A percentile compares a stretch with the other conserved stretches of the same genome.
phyloP scores from a whole-genome alignment of 768 basidiomycete genomes.

The Hericium coralloides region DNA sequence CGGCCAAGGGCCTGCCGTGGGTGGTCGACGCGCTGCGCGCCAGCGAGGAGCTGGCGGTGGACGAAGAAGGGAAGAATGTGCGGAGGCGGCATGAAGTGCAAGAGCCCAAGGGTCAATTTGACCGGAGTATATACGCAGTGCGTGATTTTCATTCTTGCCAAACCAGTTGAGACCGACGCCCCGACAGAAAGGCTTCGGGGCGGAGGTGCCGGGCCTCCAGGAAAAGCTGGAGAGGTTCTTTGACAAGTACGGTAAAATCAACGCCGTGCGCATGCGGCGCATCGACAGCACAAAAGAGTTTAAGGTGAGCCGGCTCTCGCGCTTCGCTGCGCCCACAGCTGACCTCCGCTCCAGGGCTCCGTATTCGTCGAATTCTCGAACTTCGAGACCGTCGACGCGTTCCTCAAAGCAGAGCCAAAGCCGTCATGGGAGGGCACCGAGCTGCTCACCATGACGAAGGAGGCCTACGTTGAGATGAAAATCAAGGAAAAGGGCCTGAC shows the following conservation, averaged over 20 bases:
- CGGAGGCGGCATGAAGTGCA: constrained; percentile 68
- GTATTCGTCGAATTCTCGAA: constrained; percentile 89
- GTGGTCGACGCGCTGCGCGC: constrained; percentile 56
- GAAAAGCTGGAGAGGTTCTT: constrained; percentile 74
- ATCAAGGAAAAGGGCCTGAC: constrained; percentile 88
- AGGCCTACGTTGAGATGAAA: constrained; percentile 91
- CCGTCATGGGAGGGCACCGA: constrained; percentile 72
- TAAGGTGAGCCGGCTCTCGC: constrained; percentile 48
- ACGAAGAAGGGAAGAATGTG: constrained; percentile 63
- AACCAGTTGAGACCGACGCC: background rate
- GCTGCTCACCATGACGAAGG: constrained; percentile 85
- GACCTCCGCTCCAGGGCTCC: constrained; percentile 48
- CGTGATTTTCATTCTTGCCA: constrained; percentile 23
- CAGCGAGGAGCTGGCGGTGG: constrained; percentile 58
- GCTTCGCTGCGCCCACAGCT: background rate
- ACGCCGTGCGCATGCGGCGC: constrained; percentile 83
- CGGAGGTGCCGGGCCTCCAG: constrained; percentile 56
- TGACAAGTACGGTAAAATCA: constrained; percentile 63
- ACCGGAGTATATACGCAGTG: constrained; percentile 85
- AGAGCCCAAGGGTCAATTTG: constrained; percentile 70
- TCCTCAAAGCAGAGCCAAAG: constrained; percentile 76
- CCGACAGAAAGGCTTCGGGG: constrained; percentile 80
- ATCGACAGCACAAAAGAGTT: constrained; percentile 72
- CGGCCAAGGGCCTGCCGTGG: constrained; percentile 52
- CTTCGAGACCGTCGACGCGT: constrained; percentile 55